Conservation (phyloP, 2,329 filamentous ascomycete species). For the Penicillium sp. region DNA sequence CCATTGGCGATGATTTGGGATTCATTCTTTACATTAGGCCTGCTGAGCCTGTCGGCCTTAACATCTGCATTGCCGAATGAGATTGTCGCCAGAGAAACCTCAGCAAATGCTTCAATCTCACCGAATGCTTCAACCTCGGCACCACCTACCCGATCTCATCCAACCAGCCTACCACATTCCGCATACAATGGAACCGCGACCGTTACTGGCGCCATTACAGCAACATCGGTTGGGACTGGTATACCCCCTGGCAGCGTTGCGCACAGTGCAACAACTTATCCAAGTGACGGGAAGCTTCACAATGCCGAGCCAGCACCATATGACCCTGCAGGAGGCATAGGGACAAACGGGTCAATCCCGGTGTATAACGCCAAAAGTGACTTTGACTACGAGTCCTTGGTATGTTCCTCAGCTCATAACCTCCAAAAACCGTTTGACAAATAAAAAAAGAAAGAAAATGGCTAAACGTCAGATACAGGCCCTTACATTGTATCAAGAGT, state of each 20-base stretch:
- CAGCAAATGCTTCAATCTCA: background rate
- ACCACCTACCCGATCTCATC: constrained; percentile 47
- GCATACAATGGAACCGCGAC: constrained; percentile 66
- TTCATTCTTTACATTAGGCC: constrained; percentile 9
- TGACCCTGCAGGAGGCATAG: constrained; percentile 69
- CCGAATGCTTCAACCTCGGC: constrained; percentile 1
- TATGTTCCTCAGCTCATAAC: constrained; percentile 20
- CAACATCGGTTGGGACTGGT: constrained; percentile 52
- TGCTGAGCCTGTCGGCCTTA: constrained; percentile 19
- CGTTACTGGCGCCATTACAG: constrained; percentile 66
- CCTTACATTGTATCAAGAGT: constrained; percentile 67
- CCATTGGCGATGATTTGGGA: constrained; percentile 17
- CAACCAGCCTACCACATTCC: constrained; percentile 64
- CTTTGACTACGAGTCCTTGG: constrained; percentile 77
- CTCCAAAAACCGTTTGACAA: background rate
- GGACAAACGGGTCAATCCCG: constrained; percentile 74
- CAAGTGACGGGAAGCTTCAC: constrained; percentile 68
- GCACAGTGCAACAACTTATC: constrained; percentile 67
- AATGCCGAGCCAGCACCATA: constrained; percentile 70
- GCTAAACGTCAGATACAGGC: constrained; percentile 37
- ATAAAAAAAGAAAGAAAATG: too few species aligned
- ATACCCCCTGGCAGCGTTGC: constrained; percentile 60
- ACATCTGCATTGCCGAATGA: constrained; percentile 16
- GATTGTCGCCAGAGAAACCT: background rate
- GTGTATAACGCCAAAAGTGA: constrained; percentile 78